Evolutionary conservation across 179 eudicot genomes (phyloP), one percentile per base, ranked within the genome.

Genomic region (Amaranthus tricolor): DNA sequence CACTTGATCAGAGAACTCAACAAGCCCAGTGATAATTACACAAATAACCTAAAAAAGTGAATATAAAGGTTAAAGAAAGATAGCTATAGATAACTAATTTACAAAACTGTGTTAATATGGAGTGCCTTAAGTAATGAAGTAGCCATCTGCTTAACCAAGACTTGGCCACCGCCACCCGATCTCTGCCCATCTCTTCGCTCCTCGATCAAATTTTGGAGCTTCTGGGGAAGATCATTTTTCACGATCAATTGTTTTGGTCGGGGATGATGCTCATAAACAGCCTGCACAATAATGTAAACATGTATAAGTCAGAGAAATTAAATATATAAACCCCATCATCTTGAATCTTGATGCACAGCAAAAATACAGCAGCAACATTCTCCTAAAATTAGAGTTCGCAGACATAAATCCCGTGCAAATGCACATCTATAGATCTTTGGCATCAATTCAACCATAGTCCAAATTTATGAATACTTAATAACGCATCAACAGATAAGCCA

Each of bases 101-200:
- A 96, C 86, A 93, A 73, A 79, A 96, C 97, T 59, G 99, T 96
- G 80, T 96, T 96, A 79, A 96, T 96, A 80, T 96, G 97, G 45
- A 96, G 98, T n/a, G 99, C 99, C 84, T 96, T 96, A 5, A 96
- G 97, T 76, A 96, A 83, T 49, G 99, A 93, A 19, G 99, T 96
- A 19, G 99, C 99, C 99, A 96, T 96, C 83, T 96, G 99, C 78
- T 96, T 96, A 45, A 96, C 99, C 88, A 96, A 77, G 72, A 96
- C 99, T 81, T 96, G 99, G 56, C 99, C 99, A 44, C 84, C 60
- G 13, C 81, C 84, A 20, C 97, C 99, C 9, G 97, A 84, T 65
- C 95, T 89, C 82, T 93, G 99, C 47, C 99, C 99, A 55, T 93
- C 99, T 85, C 99, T 85, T 68, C 99, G 86, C 80, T 96, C 99